A percentile compares a stretch with the other conserved stretches of the same genome.
Conservation (phyloP, 2,329 filamentous ascomycete genomes). For the Ciborinia camelliae region DNA sequence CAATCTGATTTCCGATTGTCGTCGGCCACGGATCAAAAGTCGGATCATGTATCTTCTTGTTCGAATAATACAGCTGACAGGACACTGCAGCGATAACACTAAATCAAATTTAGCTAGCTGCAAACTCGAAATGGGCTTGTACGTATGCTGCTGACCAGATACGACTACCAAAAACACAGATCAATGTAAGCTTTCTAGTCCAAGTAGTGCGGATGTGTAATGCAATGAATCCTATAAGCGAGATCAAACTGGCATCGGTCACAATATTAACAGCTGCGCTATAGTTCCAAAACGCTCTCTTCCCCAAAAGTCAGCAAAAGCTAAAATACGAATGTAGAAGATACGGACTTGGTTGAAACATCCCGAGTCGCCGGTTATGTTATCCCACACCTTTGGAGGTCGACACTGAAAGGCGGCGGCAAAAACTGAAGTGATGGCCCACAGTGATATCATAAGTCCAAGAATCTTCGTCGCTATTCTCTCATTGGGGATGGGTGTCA, state of each 20-base stretch:
- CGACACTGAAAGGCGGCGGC: conserved; percentile 13
- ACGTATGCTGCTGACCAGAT: conserved; percentile 3
- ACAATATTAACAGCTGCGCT: conserved; percentile 12
- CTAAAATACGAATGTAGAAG: too few relatives aligned
- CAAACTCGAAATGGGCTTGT: not conserved
- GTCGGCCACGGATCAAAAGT: conserved; percentile 9
- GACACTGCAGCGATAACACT: conserved; percentile 15
- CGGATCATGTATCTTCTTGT: conserved; percentile 3
- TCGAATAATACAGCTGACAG: conserved; percentile 11
- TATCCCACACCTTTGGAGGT: conserved; percentile 9
- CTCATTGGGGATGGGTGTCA: not conserved
- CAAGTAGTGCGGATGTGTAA: conserved; percentile 9
- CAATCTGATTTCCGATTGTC: not conserved
- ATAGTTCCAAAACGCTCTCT: conserved; percentile 16
- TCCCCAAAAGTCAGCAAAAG: too few relatives aligned
- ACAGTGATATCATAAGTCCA: conserved; percentile 13
- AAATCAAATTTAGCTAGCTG: not conserved
- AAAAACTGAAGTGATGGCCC: conserved; percentile 9
- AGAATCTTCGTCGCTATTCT: not conserved
- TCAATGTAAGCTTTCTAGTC: conserved; percentile 1
- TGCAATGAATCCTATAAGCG: conserved; percentile 10
- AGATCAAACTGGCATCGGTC: conserved; percentile 8
- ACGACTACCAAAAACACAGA: conserved; percentile 19
- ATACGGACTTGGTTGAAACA: conserved; percentile 15
- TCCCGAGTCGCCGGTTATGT: not conserved